Evolutionary conservation across 2,329 filamentous ascomycete species (phyloP), one percentile per base, ranked within the genome.

Genomic region (Venturia carpophila): DNA sequence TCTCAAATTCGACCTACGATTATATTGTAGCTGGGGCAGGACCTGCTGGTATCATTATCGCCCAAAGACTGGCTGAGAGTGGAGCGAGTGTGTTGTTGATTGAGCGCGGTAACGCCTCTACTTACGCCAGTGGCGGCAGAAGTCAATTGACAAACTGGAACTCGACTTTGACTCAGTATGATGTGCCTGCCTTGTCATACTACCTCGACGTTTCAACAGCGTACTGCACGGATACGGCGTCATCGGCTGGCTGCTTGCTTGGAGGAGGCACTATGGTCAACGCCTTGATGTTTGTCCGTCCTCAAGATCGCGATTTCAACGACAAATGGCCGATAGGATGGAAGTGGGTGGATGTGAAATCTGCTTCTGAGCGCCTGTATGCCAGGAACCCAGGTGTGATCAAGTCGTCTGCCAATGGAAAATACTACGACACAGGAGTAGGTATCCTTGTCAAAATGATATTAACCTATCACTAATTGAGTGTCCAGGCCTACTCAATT

Each of bases 191-290:
- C 15, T 71, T 83, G 1, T 81, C 81, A 73, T 79, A 77, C 63
- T 79, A 78, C 60, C 83, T 83, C 66, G 83, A 82, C 69, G 70
- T 71, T 19, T 73, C 75, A 9, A 70, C 70, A 19, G 74, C 76
- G 2, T 71, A 76, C 3, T 83, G 81, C 67, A 67, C 75, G 2
- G 74, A 76, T 11, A 71, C 79, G 17, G 75, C 76, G 42, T 76
- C 75, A 13, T 82, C 76, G 67, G 76, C 79, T 30, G 82, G 78
- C 30, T 84, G 82, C 70, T 79, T 79, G 0, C 74, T 83, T 19
- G 81, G 81, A 5, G 82, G 82, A 9, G 78, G 77, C 66, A 81
- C 78, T 60, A 80, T 81, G 11, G 81, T 84, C 71, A 84, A 83
- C 64, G 82, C 81, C 5, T 80, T 81, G 9, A 70, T 83, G 1